Evolutionary conservation across 306 rosid species (phyloP).

Genomic region (Ochetophila trinervis): DNA sequence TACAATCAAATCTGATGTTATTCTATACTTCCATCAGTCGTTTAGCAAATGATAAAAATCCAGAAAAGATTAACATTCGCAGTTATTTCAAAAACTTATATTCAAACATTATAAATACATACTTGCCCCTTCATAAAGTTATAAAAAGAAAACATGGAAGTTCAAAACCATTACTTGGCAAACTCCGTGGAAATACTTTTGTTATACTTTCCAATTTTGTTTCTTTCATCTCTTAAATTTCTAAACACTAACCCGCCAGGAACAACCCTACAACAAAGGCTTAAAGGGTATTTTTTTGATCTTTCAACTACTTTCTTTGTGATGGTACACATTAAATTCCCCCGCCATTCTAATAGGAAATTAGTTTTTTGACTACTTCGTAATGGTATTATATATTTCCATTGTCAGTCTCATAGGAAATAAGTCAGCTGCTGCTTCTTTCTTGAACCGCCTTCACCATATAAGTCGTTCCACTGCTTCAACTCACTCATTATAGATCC

Average conservation of each 20-base stretch:
- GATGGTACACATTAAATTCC: too few relatives aligned
- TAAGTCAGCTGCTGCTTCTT: conserved; percentile 78
- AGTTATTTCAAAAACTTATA: background rate
- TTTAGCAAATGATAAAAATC: background rate
- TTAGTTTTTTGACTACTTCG: too few relatives aligned
- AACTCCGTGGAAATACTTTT: background rate
- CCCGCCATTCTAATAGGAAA: too few relatives aligned
- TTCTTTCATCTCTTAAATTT: background rate
- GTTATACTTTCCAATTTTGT: background rate
- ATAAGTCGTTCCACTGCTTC: conserved; percentile 85
- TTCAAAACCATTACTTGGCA: background rate
- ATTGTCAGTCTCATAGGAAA: conserved; percentile 42
- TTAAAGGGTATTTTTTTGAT: too few relatives aligned
- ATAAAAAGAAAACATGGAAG: too few relatives aligned
- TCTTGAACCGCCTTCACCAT: conserved; percentile 93
- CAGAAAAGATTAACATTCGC: background rate
- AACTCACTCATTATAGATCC: conserved; percentile 85
- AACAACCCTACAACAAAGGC: too few relatives aligned
- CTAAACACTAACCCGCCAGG: background rate
- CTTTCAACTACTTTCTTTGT: too few relatives aligned
- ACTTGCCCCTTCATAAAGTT: background rate
- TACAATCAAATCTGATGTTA: too few relatives aligned
- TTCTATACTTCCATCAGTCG: background rate
- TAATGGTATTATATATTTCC: too few relatives aligned
- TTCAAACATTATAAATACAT: background rate